A percentile compares a stretch with the other conserved stretches of the same genome.
Evolutionary conservation across 306 rosid genomes (phyloP).

Genomic region (Cucurbita argyrosperma): DNA sequence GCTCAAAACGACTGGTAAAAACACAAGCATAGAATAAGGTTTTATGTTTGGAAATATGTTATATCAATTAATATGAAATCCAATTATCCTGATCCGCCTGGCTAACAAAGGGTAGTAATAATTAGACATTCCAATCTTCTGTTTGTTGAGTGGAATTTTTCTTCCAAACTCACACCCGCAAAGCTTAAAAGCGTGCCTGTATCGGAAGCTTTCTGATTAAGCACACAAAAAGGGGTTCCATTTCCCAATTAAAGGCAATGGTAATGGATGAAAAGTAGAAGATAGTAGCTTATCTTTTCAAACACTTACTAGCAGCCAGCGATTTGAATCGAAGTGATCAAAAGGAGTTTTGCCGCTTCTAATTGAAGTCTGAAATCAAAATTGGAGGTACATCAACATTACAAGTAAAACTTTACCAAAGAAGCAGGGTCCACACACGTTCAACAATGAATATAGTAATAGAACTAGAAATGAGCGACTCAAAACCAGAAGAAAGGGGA

Average conservation of each 20-base stretch:
- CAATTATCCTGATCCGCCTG: neutral
- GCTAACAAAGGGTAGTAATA: neutral
- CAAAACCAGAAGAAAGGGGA: neutral
- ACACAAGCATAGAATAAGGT: neutral
- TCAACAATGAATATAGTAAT: neutral
- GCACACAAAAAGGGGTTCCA: neutral
- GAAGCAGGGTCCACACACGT: neutral
- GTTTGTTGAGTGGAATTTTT: neutral
- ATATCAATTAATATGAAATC: neutral
- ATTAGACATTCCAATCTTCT: neutral
- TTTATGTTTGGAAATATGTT: neutral
- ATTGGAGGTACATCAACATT: neutral
- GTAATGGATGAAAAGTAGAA: neutral
- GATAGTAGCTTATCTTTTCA: neutral
- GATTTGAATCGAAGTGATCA: slow-evolving; percentile 70
- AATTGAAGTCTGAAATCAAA: slow-evolving; percentile 46
- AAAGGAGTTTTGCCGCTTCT: slow-evolving; percentile 75
- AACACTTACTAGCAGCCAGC: slow-evolving; percentile 96
- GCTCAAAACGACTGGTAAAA: neutral
- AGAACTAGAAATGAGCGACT: neutral
- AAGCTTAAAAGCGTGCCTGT: neutral
- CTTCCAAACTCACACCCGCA: neutral
- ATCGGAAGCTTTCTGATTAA: neutral
- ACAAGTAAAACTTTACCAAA: neutral
- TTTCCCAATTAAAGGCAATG: neutral